These are phyloP conservation scores for Psilocybe cyanescens DNA, from an alignment of 768 basidiomycete species.

Conservation along the genomic window DNA sequence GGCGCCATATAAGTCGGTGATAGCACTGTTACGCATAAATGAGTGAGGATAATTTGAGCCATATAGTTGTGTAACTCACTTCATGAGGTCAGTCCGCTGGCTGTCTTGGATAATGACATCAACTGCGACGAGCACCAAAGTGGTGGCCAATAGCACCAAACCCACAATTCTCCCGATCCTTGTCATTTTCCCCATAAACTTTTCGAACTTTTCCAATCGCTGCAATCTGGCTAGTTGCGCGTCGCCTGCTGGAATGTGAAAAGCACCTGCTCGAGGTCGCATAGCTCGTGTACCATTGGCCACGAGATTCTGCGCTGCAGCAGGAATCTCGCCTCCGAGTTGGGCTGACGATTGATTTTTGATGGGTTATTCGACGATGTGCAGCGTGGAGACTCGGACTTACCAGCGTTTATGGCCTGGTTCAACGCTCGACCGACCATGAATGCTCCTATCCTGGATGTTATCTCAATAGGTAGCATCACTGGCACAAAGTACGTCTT, in stretches of 20 bases:
- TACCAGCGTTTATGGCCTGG: background rate
- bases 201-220: background rate
- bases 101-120: background rate
- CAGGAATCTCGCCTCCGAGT: background rate
- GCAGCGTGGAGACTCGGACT: background rate
- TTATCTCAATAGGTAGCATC: background rate
- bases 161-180: background rate
- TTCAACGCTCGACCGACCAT: background rate
- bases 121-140: background rate
- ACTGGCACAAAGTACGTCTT: background rate
- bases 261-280: background rate
- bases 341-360: background rate
- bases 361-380: background rate
- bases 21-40: background rate
- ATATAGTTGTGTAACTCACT: background rate
- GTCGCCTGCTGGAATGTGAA: background rate
- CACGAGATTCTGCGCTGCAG: background rate
- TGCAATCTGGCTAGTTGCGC: background rate
- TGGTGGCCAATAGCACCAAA: background rate
- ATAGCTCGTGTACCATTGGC: background rate
- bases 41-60: background rate
- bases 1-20: background rate
- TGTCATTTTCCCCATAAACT: background rate
- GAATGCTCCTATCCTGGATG: background rate
- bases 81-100: constrained; percentile 1